These are phyloP conservation scores for Calcarisporium arbuscula DNA, from an alignment of 2,329 filamentous ascomycete genomes.

Conservation along the genomic window DNA sequence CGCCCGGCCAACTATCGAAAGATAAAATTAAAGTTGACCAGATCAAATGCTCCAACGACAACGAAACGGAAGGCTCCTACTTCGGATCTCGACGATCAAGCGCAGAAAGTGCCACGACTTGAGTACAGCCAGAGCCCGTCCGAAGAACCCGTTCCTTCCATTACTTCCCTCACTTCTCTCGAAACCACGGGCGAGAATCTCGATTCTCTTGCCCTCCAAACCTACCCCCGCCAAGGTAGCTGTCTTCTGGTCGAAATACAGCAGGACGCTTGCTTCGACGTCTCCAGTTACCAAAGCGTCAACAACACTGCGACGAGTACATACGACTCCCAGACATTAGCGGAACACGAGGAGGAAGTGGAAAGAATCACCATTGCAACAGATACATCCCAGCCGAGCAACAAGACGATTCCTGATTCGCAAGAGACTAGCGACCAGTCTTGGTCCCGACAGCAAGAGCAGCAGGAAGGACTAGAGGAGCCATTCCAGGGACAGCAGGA, in stretches of 20 bases:
- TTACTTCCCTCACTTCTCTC: conserved; percentile 19
- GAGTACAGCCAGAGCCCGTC: conserved; percentile 18
- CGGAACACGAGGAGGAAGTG: conserved; percentile 29
- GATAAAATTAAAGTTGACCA: too few relatives aligned
- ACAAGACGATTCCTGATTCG: conserved; percentile 41
- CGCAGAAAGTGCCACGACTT: conserved; percentile 16
- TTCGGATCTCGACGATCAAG: conserved; percentile 5
- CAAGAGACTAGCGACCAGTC: conserved; percentile 27
- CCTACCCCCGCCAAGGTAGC: conserved; percentile 6
- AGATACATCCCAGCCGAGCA: conserved; percentile 24
- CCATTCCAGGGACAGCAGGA: too few relatives aligned
- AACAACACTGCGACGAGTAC: conserved; percentile 21
- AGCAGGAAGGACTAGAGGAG: too few relatives aligned
- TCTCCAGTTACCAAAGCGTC: conserved; percentile 28
- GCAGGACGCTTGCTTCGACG: conserved; percentile 25
- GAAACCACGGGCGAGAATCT: conserved; percentile 14
- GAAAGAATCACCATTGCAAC: conserved; percentile 21
- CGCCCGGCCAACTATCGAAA: conserved; percentile 21
- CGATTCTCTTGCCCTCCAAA: conserved; percentile 11
- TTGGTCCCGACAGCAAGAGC: conserved; percentile 12
- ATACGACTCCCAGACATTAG: conserved; percentile 23
- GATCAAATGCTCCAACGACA: conserved; percentile 10
- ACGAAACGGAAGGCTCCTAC: conserved; percentile 7
- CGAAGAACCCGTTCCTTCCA: conserved; percentile 23
- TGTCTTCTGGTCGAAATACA: conserved; percentile 23